phyloP scores from a whole-genome alignment of 192 early-diverging fungal species.

The Coemansia sp. region DNA sequence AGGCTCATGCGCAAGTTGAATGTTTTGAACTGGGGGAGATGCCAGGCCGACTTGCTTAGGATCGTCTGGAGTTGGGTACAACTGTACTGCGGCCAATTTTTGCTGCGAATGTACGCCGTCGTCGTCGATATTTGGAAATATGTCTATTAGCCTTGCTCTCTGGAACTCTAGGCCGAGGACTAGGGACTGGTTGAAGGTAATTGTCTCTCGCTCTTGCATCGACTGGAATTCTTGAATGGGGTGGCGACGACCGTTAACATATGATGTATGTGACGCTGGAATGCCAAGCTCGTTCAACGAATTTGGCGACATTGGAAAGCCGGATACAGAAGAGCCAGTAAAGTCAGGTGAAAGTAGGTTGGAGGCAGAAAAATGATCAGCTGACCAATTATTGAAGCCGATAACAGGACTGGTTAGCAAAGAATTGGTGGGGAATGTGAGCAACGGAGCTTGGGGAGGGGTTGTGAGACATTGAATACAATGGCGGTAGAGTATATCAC shows the following conservation, averaged over 20 bases:
- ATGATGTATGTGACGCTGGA: not conserved
- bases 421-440: not conserved
- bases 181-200: not conserved
- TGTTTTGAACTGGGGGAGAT: not conserved
- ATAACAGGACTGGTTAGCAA: not conserved
- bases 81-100: not conserved
- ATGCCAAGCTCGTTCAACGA: not conserved
- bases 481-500: not conserved
- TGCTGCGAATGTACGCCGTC: not conserved
- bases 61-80: not conserved
- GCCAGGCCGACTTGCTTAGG: not conserved
- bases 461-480: not conserved
- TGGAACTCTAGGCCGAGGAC: not conserved
- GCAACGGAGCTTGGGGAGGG: not conserved
- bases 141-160: slow-evolving; percentile 3
- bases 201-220: slow-evolving; percentile 12
- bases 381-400: not conserved
- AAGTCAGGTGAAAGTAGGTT: not conserved
- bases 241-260: slow-evolving; percentile 11
- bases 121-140: not conserved
- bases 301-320: not conserved
- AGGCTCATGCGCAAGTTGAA: not conserved
- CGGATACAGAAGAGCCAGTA: not conserved
- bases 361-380: not conserved
- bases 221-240: slow-evolving; percentile 11